phyloP scores from a whole-genome alignment of 305 asterid species.

The Fraxinus albicans region DNA sequence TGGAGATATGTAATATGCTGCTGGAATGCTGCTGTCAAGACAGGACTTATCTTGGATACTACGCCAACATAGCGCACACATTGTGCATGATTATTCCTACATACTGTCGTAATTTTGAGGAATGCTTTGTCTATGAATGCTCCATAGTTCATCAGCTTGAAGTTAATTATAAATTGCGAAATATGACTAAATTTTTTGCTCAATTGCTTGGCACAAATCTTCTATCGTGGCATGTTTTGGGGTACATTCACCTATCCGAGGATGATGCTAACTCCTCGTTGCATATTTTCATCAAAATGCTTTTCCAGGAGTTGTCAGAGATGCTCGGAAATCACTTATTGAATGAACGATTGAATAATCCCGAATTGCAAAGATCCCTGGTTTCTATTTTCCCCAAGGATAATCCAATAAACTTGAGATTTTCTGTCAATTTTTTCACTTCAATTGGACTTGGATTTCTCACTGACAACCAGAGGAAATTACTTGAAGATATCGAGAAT shows the following conservation, averaged over 20 bases:
- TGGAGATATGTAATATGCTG: background rate
- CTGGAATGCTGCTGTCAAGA: constrained; percentile 13
- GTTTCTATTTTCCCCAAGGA: constrained; percentile 13
- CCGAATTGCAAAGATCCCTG: constrained; percentile 10
- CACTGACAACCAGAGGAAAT: constrained; percentile 16
- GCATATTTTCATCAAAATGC: constrained; percentile 15
- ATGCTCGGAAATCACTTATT: constrained; percentile 11
- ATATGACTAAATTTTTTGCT: constrained; percentile 17
- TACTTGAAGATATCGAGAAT: constrained; percentile 3
- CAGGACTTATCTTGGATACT: constrained; percentile 12
- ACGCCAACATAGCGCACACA: constrained; percentile 14
- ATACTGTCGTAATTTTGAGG: constrained; percentile 13
- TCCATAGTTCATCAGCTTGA: constrained; percentile 19
- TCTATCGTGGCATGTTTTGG: constrained; percentile 23
- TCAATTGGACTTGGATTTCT: constrained; percentile 20
- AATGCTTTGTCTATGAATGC: constrained; percentile 17
- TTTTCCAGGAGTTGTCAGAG: constrained; percentile 18
- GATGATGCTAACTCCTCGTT: constrained; percentile 20
- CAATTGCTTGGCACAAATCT: constrained; percentile 18
- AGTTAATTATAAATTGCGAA: constrained; percentile 7
- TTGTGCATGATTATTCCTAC: constrained; percentile 18
- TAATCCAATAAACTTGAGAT: constrained; percentile 9
- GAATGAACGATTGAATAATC: constrained; percentile 16
- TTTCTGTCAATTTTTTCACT: constrained; percentile 18
- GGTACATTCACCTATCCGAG: constrained; percentile 13